Conservation (phyloP, 306 rosid species). For the Vigna trinervia region DNA sequence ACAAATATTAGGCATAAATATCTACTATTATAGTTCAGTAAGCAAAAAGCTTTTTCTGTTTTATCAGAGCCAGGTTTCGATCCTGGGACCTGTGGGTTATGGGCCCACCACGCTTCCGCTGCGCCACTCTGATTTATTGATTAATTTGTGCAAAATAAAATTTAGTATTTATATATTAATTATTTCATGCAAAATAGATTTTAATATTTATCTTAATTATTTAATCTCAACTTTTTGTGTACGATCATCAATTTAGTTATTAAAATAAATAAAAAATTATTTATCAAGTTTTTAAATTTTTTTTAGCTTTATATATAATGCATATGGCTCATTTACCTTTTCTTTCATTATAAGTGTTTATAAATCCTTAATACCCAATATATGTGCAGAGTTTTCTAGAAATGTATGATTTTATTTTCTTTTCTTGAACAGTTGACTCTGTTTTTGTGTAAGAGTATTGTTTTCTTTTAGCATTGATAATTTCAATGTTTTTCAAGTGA, state of each 20-base stretch:
- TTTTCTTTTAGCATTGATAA: not conserved
- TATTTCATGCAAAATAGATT: too few species aligned
- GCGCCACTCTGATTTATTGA: constrained; percentile 71
- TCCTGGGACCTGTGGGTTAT: constrained; percentile 81
- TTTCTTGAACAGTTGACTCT: constrained; percentile 17
- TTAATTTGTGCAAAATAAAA: rapidly evolving
- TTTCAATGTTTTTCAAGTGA: constrained; percentile 20
- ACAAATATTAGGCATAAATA: not conserved
- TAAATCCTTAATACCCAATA: not conserved
- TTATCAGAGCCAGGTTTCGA: constrained; percentile 83
- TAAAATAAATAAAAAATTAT: too few species aligned
- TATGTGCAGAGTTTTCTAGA: constrained; percentile 28
- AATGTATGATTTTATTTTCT: constrained; percentile 16
- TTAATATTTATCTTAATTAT: too few species aligned
- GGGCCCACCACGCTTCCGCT: constrained; percentile 88
- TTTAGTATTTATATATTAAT: too few species aligned
- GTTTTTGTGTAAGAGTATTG: constrained; percentile 21
- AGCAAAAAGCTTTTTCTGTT: too few species aligned
- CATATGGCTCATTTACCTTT: constrained; percentile 1
- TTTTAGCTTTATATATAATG: too few species aligned
- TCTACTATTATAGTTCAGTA: not conserved
- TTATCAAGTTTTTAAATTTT: too few species aligned
- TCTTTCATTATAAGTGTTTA: not conserved
- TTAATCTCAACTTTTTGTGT: too few species aligned
- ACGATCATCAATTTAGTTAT: too few species aligned